A percentile compares a stretch with the other conserved stretches of the same genome.
These are phyloP conservation scores for Cephaloascus fragrans DNA, from an alignment of 805 yeast species.

Conservation along the genomic window DNA sequence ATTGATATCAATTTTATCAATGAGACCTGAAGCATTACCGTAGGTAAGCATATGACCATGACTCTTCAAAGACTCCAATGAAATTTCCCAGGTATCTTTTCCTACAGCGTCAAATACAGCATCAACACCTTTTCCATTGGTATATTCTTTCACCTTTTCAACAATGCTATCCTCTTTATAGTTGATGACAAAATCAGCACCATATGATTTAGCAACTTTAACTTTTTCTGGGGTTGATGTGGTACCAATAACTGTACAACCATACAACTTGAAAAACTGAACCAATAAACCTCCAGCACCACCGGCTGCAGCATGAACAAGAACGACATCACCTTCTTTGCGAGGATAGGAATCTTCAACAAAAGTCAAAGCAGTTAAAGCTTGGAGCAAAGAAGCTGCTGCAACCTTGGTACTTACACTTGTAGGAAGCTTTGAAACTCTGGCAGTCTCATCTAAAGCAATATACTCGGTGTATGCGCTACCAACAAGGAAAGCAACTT, in stretches of 20 bases:
- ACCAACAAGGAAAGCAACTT: constrained; percentile 45
- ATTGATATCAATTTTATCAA: constrained; percentile 52
- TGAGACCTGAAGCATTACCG: constrained; percentile 84
- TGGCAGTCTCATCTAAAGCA: constrained; percentile 27
- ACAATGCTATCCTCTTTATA: constrained; percentile 43
- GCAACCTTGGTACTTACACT: constrained; percentile 38
- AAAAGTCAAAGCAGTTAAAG: constrained; percentile 72
- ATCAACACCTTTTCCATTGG: constrained; percentile 56
- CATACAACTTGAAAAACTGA: constrained; percentile 52
- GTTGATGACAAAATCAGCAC: constrained; percentile 69
- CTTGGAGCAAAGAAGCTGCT: constrained; percentile 61
- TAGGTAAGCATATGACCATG: constrained; percentile 69
- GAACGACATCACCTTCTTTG: constrained; percentile 56
- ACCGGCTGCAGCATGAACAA: constrained; percentile 93
- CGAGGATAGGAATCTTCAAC: constrained; percentile 56
- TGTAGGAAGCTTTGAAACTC: constrained; percentile 39
- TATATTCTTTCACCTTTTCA: constrained; percentile 46
- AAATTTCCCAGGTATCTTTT: constrained; percentile 60
- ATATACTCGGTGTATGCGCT: constrained; percentile 69
- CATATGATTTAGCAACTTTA: constrained; percentile 51
- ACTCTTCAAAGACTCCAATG: constrained; percentile 49
- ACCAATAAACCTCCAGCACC: constrained; percentile 74
- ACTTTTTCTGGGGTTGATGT: constrained; percentile 75
- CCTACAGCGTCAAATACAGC: constrained; percentile 73
- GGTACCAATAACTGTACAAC: constrained; percentile 78